Evolutionary conservation across 345 rosid genomes (phyloP).

Genomic region (Aquilaria yunnanensis): DNA sequence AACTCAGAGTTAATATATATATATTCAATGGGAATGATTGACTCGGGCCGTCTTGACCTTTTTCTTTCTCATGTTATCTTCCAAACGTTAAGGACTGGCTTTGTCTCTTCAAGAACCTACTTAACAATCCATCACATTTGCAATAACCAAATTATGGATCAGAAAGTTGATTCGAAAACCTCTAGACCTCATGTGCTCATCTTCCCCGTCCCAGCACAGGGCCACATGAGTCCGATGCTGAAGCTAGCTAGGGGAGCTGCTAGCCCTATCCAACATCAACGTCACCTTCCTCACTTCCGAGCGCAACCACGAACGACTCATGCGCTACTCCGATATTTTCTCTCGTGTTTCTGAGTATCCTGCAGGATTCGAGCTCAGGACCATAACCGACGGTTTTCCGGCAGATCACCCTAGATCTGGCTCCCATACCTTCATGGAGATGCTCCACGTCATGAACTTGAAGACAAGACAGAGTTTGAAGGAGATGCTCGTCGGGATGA

Average conservation of each 20-base stretch:
- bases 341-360: constrained; percentile 27
- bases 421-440: not conserved
- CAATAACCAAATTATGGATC: too few species aligned
- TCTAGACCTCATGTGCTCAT: constrained; percentile 28
- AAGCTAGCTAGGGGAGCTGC: constrained; percentile 59
- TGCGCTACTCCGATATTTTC: constrained; percentile 16
- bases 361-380: constrained; percentile 23
- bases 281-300: constrained; percentile 54
- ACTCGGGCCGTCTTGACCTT: too few species aligned
- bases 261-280: constrained; percentile 33
- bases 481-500: constrained; percentile 10
- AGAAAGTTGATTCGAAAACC: too few species aligned
- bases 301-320: constrained; percentile 22
- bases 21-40: too few species aligned
- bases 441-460: constrained; percentile 12
- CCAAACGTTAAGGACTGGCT: too few species aligned
- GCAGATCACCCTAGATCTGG: constrained; percentile 20
- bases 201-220: constrained; percentile 54
- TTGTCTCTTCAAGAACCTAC: too few species aligned
- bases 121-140: too few species aligned
- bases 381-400: constrained; percentile 24
- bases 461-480: constrained; percentile 11
- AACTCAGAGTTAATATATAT: too few species aligned
- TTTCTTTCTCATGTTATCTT: too few species aligned
- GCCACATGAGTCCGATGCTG: constrained; percentile 68